Evolutionary conservation across 2,329 filamentous ascomycete species (phyloP).

Genomic region (Ceratocystis huliohia): DNA sequence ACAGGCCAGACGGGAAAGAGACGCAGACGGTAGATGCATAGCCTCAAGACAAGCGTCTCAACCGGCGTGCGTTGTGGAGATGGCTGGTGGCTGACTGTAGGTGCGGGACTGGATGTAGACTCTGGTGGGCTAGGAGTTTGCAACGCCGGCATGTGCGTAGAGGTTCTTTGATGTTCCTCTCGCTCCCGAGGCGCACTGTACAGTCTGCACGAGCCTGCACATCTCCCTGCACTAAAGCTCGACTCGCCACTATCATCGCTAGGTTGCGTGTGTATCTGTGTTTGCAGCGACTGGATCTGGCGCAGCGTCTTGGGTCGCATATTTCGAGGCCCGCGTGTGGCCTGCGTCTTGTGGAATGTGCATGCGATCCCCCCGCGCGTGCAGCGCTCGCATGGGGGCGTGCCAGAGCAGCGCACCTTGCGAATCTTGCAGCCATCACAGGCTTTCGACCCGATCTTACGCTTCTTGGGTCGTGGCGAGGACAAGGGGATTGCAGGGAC

Average conservation of each 20-base stretch:
- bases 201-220: not conserved
- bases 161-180: not conserved
- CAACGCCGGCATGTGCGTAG: not conserved
- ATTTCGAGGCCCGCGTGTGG: slow-evolving; percentile 35
- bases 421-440: slow-evolving; percentile 42
- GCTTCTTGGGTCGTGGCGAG: slow-evolving; percentile 13
- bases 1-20: slow-evolving; percentile 42
- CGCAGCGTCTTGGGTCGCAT: slow-evolving; percentile 35
- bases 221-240: too few relatives aligned
- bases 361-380: slow-evolving; percentile 34
- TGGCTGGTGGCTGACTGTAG: not conserved
- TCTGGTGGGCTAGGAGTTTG: not conserved
- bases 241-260: not conserved
- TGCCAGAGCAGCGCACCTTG: slow-evolving; percentile 39
- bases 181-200: not conserved
- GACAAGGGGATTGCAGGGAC: not conserved
- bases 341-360: slow-evolving; percentile 37
- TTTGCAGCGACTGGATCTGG: slow-evolving; percentile 28
- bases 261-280: not conserved
- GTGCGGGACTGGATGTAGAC: not conserved
- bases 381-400: slow-evolving; percentile 36
- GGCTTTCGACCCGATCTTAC: slow-evolving; percentile 25
- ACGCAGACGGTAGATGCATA: slow-evolving; percentile 38
- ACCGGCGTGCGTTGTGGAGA: not conserved
- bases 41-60: slow-evolving; percentile 15